These are phyloP conservation scores for Geotrichum reessii DNA, from an alignment of 1,139 yeast species.

Conservation along the genomic window DNA sequence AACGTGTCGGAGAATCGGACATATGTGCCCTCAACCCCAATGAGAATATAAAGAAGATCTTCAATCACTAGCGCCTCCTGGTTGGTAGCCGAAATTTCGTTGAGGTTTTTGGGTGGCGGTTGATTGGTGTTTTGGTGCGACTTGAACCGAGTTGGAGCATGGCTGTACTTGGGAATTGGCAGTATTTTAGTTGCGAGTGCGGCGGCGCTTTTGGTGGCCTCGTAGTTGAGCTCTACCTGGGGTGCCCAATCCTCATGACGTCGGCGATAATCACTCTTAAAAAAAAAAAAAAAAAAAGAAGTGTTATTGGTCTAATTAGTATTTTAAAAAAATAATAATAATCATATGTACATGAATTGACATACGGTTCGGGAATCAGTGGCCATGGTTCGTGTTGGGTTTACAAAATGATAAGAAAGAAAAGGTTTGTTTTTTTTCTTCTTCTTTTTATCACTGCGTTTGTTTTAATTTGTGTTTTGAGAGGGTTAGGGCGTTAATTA, in stretches of 20 bases:
- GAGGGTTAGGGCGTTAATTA: neutral
- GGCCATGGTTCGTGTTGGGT: neutral
- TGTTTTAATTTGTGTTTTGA: no score
- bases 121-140: neutral
- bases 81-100: conserved; percentile 38
- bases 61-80: conserved; percentile 71
- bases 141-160: conserved; percentile 14
- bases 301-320: neutral
- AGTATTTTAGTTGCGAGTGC: conserved; percentile 26
- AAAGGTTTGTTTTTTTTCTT: neutral
- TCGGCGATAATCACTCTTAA: neutral
- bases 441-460: no score
- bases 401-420: neutral
- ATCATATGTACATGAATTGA: neutral
- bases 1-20: conserved; percentile 62
- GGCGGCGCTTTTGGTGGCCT: conserved; percentile 11
- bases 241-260: neutral
- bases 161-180: conserved; percentile 21
- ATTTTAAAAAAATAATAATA: neutral
- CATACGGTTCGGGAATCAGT: neutral
- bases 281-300: neutral
- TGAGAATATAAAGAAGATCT: conserved; percentile 62
- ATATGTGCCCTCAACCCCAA: conserved; percentile 78
- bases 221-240: neutral
- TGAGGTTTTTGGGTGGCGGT: conserved; percentile 12